Conservation (phyloP, 148 eudicot species). For the Rhododendron kiyosumense region DNA sequence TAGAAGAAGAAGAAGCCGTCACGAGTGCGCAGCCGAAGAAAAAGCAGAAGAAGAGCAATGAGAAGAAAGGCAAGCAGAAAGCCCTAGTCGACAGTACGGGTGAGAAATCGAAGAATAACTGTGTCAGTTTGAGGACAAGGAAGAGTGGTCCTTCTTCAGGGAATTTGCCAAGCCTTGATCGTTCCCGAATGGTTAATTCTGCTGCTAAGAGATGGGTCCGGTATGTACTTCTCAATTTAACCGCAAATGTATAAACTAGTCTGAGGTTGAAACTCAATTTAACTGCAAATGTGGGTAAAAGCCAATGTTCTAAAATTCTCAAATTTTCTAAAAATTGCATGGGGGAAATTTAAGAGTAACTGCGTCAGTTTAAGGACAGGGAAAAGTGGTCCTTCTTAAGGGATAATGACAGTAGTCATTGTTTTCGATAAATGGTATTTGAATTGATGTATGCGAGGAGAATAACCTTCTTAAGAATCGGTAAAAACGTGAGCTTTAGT, state of each 20-base stretch:
- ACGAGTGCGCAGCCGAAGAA: conserved; percentile 11
- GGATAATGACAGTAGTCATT: neutral
- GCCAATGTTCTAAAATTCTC: too few relatives aligned
- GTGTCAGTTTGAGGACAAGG: conserved; percentile 16
- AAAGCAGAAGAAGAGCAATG: conserved; percentile 22
- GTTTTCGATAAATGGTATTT: neutral
- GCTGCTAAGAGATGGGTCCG: conserved; percentile 43
- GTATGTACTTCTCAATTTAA: conserved; percentile 4
- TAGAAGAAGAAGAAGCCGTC: conserved; percentile 6
- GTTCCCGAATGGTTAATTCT: conserved; percentile 10
- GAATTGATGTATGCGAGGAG: neutral
- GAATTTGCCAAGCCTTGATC: conserved; percentile 15
- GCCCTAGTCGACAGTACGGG: conserved; percentile 22
- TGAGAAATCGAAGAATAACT: conserved; percentile 20
- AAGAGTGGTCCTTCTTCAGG: conserved; percentile 15
- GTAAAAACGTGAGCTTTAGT: neutral
- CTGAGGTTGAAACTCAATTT: neutral
- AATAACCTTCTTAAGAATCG: neutral
- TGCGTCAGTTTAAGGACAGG: neutral
- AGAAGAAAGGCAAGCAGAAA: conserved; percentile 24
- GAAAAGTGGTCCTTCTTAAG: neutral
- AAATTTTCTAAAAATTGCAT: neutral
- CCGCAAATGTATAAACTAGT: neutral
- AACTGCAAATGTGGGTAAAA: neutral
- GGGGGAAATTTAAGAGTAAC: neutral